phyloP scores from a whole-genome alignment of 768 basidiomycete genomes.

The Leucocoprinus leucothites region DNA sequence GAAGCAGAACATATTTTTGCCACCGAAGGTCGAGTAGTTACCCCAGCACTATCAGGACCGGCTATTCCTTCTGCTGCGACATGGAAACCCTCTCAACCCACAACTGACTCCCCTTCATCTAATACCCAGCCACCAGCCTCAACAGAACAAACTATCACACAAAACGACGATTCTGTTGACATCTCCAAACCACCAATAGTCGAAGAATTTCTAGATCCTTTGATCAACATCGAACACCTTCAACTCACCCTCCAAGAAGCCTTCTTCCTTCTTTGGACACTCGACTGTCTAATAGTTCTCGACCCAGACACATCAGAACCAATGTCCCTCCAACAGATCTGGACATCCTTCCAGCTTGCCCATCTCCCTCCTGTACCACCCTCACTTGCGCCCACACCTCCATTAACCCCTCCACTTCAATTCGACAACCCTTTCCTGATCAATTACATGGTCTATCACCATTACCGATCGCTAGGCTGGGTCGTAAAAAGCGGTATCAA shows the following conservation, averaged over 20 bases:
- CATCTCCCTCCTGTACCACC: constrained; percentile 37
- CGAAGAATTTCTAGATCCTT: constrained; percentile 45
- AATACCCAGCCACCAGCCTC: constrained; percentile 17
- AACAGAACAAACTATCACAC: constrained; percentile 18
- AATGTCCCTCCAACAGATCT: constrained; percentile 56
- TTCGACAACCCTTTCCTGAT: constrained; percentile 93
- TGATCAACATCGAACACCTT: constrained; percentile 83
- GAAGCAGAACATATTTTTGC: constrained; percentile 78
- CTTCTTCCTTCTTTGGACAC: constrained; percentile 81
- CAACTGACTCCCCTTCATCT: constrained; percentile 15
- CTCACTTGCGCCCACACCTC: constrained; percentile 21
- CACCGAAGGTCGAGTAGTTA: constrained; percentile 60
- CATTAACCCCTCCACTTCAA: constrained; percentile 29
- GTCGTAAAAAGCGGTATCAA: constrained; percentile 95
- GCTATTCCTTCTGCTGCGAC: constrained; percentile 79
- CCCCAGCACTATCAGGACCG: constrained; percentile 55
- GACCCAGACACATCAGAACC: constrained; percentile 58
- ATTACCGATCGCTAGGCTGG: constrained; percentile 96
- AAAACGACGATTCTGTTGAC: too few species aligned
- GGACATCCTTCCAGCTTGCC: constrained; percentile 59
- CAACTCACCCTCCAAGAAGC: constrained; percentile 89
- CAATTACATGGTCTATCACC: constrained; percentile 88
- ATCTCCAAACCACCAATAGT: constrained; percentile 23
- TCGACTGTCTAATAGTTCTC: constrained; percentile 76
- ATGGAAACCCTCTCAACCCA: constrained; percentile 52